Conservation (phyloP, 177 flowering plant species). For the Tripterygium wilfordii region DNA sequence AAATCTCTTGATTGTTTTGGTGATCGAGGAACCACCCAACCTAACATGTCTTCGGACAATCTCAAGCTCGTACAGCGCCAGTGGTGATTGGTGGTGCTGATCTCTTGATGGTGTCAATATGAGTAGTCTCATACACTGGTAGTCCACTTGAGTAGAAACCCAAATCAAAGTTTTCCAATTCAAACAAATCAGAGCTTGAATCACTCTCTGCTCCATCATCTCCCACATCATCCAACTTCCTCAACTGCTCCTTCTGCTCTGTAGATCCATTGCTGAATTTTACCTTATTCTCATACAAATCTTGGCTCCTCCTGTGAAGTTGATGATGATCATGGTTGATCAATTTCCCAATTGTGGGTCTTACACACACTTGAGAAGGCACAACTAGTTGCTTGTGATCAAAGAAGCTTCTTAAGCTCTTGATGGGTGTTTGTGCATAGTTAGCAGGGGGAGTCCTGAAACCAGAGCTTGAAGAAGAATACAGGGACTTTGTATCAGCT, state of each 20-base stretch:
- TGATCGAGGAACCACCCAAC: no score
- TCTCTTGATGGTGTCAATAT: slow-evolving; percentile 57
- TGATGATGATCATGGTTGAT: not conserved
- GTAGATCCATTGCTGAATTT: slow-evolving; percentile 18
- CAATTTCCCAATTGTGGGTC: slow-evolving; percentile 4
- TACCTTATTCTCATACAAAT: slow-evolving; percentile 31
- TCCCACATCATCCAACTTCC: slow-evolving; percentile 27
- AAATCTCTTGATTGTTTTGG: no score
- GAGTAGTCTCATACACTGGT: slow-evolving; percentile 74
- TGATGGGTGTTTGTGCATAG: slow-evolving; percentile 41
- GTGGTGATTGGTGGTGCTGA: slow-evolving; percentile 46
- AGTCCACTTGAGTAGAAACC: slow-evolving; percentile 48
- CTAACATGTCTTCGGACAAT: no score
- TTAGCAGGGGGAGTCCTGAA: slow-evolving; percentile 68
- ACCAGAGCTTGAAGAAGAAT: slow-evolving; percentile 51
- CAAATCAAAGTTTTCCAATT: slow-evolving; percentile 60
- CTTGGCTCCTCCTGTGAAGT: slow-evolving; percentile 17
- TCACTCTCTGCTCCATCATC: slow-evolving; percentile 77
- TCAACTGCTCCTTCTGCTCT: slow-evolving; percentile 24
- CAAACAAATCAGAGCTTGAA: slow-evolving; percentile 86
- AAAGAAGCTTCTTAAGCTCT: slow-evolving; percentile 23
- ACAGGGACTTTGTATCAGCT: slow-evolving; percentile 32
- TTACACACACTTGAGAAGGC: slow-evolving; percentile 21
- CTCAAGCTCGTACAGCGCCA: slow-evolving; percentile 16
- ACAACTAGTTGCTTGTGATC: slow-evolving; percentile 31